A percentile compares a stretch with the other conserved stretches of the same genome.
phyloP scores from a whole-genome alignment of 2,329 filamentous ascomycete genomes.

The Pseudocercospora vitis region DNA sequence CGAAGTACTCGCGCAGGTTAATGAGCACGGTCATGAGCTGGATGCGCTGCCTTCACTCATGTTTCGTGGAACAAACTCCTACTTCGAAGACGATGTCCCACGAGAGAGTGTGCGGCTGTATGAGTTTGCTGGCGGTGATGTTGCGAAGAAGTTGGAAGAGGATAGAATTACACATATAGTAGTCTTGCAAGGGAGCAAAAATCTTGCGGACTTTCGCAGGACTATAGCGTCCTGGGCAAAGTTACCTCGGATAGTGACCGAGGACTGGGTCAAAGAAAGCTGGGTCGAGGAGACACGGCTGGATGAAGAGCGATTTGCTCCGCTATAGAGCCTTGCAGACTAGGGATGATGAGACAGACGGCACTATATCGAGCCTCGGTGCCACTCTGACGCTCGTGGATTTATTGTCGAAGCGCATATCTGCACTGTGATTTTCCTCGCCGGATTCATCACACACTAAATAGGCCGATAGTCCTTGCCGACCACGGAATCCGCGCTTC shows the following conservation, averaged over 20 bases:
- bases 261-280: slow-evolving; percentile 74
- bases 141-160: slow-evolving; percentile 55
- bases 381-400: too few relatives aligned
- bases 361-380: neutral
- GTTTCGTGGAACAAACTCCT: slow-evolving; percentile 50
- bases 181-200: slow-evolving; percentile 47
- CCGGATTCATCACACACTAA: too few relatives aligned
- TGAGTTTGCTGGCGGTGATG: slow-evolving; percentile 68
- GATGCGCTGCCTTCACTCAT: slow-evolving; percentile 53
- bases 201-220: slow-evolving; percentile 30
- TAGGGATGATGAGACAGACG: neutral
- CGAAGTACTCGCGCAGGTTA: slow-evolving; percentile 57
- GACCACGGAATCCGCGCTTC: too few relatives aligned
- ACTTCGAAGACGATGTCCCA: slow-evolving; percentile 44
- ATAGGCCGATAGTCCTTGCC: too few relatives aligned
- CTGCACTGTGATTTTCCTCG: too few relatives aligned
- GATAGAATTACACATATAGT: slow-evolving; percentile 70
- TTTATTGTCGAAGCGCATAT: too few relatives aligned
- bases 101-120: slow-evolving; percentile 20
- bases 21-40: slow-evolving; percentile 57
- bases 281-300: slow-evolving; percentile 77
- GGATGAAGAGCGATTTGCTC: slow-evolving; percentile 64
- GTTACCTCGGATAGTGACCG: slow-evolving; percentile 68
- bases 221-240: slow-evolving; percentile 32
- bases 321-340: neutral